These are phyloP conservation scores for Entomortierella beljakovae DNA, from an alignment of 192 early-diverging fungal species.

Conservation along the genomic window DNA sequence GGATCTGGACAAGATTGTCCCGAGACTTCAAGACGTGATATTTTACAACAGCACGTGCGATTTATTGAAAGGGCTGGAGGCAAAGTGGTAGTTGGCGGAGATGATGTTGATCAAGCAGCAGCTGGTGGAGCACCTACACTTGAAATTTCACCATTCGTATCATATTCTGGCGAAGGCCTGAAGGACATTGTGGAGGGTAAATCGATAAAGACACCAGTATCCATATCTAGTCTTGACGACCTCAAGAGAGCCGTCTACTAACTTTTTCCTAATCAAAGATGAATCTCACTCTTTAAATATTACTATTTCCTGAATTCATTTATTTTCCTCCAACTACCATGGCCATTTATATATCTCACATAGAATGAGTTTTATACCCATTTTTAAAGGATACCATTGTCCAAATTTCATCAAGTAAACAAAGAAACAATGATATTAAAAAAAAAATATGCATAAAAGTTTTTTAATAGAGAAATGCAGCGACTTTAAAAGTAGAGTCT, in stretches of 20 bases:
- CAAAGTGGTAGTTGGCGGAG: constrained; percentile 65
- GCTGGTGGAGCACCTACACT: constrained; percentile 60
- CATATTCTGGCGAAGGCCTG: constrained; percentile 95
- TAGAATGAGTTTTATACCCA: background rate
- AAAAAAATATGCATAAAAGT: background rate
- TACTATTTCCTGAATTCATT: no score
- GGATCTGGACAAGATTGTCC: constrained; percentile 89
- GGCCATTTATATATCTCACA: no score
- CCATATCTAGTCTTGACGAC: constrained; percentile 35
- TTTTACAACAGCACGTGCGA: constrained; percentile 87
- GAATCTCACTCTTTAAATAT: no score
- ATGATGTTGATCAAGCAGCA: constrained; percentile 57
- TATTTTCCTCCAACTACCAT: no score
- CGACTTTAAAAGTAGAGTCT: background rate
- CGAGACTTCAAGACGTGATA: constrained; percentile 92
- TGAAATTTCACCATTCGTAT: constrained; percentile 92
- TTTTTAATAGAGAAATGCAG: constrained; percentile 1
- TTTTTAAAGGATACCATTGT: background rate
- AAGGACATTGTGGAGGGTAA: constrained; percentile 75
- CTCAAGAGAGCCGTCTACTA: constrained; percentile 34
- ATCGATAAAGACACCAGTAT: constrained; percentile 69
- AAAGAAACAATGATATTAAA: background rate
- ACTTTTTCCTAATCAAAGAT: no score
- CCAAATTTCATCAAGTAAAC: background rate
- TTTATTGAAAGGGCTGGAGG: constrained; percentile 91